Conservation (phyloP, 306 rosid genomes). For the Casuarina glauca region DNA sequence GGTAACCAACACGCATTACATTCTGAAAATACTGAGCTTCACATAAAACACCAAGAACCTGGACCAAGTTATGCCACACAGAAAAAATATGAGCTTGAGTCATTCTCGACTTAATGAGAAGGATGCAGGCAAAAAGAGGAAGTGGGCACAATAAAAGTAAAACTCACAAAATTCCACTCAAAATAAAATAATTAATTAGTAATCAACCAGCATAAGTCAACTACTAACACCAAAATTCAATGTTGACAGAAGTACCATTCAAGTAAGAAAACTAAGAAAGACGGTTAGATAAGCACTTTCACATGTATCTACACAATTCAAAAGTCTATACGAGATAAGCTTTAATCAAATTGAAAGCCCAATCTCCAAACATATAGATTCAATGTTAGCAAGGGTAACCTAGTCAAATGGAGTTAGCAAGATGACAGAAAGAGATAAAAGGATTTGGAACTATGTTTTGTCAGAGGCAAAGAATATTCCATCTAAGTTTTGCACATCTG, state of each 20-base stretch:
- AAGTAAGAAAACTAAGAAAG: neutral
- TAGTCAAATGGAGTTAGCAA: neutral
- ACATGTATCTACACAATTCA: neutral
- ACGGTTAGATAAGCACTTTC: neutral
- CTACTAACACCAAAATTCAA: neutral
- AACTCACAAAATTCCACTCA: neutral
- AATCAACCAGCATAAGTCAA: neutral
- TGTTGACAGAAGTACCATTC: neutral
- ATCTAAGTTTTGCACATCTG: neutral
- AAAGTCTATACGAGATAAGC: neutral
- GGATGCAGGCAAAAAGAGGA: slow-evolving; percentile 5
- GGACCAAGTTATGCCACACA: slow-evolving; percentile 21
- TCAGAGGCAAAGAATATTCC: neutral
- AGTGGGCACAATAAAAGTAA: neutral
- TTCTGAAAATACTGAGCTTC: slow-evolving; percentile 99
- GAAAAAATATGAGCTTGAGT: slow-evolving; percentile 28
- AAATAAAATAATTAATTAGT: neutral
- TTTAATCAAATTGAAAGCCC: neutral
- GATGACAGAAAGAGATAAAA: neutral
- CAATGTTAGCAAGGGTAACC: neutral
- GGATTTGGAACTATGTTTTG: neutral
- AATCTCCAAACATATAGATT: neutral
- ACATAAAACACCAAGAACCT: slow-evolving; percentile 77
- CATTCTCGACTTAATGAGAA: neutral
- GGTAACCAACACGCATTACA: slow-evolving; percentile 89